These are phyloP conservation scores for Tuber borchii DNA, from an alignment of 495 filamentous ascomycete genomes.

Conservation along the genomic window DNA sequence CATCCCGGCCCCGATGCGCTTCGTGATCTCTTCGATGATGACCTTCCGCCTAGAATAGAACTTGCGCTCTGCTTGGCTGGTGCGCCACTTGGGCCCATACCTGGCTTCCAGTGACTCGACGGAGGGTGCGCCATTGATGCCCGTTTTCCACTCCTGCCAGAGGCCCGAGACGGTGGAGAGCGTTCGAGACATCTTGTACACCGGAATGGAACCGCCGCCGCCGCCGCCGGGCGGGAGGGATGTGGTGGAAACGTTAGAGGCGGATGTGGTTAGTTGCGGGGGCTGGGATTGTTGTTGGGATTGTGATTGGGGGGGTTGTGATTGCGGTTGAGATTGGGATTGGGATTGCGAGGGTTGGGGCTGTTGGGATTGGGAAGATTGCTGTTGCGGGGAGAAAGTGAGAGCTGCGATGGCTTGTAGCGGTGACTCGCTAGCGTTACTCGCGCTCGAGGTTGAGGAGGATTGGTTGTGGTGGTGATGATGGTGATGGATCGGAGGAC, in stretches of 20 bases:
- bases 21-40: slow-evolving; percentile 39
- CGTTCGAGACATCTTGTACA: slow-evolving; percentile 38
- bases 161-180: slow-evolving; percentile 35
- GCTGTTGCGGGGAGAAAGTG: slow-evolving; percentile 11
- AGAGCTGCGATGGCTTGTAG: neutral
- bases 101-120: slow-evolving; percentile 33
- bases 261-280: slow-evolving; percentile 17
- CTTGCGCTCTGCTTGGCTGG: slow-evolving; percentile 34
- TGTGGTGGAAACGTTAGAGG: slow-evolving; percentile 21
- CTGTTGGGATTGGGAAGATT: slow-evolving; percentile 10
- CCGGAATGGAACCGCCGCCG: slow-evolving; percentile 8
- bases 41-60: slow-evolving; percentile 40
- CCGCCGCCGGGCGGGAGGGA: slow-evolving; percentile 16
- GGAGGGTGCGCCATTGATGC: slow-evolving; percentile 20
- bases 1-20: slow-evolving; percentile 25
- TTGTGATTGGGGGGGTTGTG: slow-evolving; percentile 21
- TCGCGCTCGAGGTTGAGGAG: slow-evolving; percentile 2
- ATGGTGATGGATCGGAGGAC: slow-evolving; percentile 19
- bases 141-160: slow-evolving; percentile 37
- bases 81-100: slow-evolving; percentile 38
- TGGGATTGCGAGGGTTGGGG: slow-evolving; percentile 6
- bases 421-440: neutral
- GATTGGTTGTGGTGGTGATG: slow-evolving; percentile 23
- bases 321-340: slow-evolving; percentile 15
- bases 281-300: slow-evolving; percentile 25